phyloP scores from a whole-genome alignment of 345 rosid species.

The Syzygium aqueum region DNA sequence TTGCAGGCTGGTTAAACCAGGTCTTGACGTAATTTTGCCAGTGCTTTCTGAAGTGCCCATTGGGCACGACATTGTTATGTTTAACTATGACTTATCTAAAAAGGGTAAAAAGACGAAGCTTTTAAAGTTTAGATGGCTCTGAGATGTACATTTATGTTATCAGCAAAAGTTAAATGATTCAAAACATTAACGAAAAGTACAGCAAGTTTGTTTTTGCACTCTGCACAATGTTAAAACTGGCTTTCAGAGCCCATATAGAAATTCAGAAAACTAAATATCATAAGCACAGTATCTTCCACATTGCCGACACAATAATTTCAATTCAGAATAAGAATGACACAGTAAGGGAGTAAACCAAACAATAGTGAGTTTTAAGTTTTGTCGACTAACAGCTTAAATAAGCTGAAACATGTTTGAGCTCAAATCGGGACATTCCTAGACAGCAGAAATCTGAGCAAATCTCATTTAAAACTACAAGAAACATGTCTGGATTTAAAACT shows the following conservation, averaged over 20 bases:
- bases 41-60: slow-evolving; percentile 74
- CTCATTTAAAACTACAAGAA: background rate
- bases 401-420: background rate
- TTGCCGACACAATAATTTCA: background rate
- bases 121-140: too few species aligned
- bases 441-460: background rate
- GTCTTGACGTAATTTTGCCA: slow-evolving; percentile 84
- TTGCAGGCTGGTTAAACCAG: slow-evolving; percentile 84
- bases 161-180: too few species aligned
- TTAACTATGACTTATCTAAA: slow-evolving; percentile 41
- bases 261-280: background rate
- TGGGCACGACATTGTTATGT: slow-evolving; percentile 75
- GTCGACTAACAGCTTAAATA: background rate
- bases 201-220: background rate
- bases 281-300: background rate
- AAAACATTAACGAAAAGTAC: background rate
- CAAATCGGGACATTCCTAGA: background rate
- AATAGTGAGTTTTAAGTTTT: background rate
- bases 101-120: background rate
- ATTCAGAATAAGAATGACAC: background rate
- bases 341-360: background rate
- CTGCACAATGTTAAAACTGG: background rate
- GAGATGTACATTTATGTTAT: too few species aligned
- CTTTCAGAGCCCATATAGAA: background rate
- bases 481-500: background rate